Conservation (phyloP, 257 asterid species). For the Solanum clarkiae region DNA sequence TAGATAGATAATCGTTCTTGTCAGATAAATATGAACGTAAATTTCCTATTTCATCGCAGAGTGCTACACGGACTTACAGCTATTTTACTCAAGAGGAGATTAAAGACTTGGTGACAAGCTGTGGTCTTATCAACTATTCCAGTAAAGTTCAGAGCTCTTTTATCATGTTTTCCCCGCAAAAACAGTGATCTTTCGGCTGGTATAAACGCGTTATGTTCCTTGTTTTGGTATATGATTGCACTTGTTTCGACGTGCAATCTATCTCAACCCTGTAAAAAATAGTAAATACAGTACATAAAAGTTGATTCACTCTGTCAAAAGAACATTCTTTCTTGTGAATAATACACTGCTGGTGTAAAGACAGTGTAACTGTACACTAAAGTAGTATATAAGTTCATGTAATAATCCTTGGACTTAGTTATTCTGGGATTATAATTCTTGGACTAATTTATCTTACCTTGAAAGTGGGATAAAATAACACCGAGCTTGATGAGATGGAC, state of each 20-base stretch:
- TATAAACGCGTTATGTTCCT: background rate
- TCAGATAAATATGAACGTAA: too few relatives aligned
- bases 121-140: slow-evolving; percentile 69
- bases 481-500: background rate
- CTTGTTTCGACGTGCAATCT: background rate
- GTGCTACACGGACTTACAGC: slow-evolving; percentile 31
- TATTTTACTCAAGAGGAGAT: slow-evolving; percentile 69
- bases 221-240: too few relatives aligned
- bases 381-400: background rate
- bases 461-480: background rate
- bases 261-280: background rate
- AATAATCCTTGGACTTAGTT: background rate
- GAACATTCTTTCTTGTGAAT: background rate
- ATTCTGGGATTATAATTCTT: background rate
- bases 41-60: slow-evolving; percentile 20
- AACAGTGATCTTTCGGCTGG: slow-evolving; percentile 28
- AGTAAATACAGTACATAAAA: background rate
- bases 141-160: slow-evolving; percentile 63
- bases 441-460: background rate
- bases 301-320: background rate
- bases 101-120: slow-evolving; percentile 63
- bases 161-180: slow-evolving; percentile 84
- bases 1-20: background rate
- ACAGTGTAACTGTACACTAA: background rate
- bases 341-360: background rate